Evolutionary conservation across 345 rosid genomes (phyloP).

Genomic region (Euphorbia pulcherrima): DNA sequence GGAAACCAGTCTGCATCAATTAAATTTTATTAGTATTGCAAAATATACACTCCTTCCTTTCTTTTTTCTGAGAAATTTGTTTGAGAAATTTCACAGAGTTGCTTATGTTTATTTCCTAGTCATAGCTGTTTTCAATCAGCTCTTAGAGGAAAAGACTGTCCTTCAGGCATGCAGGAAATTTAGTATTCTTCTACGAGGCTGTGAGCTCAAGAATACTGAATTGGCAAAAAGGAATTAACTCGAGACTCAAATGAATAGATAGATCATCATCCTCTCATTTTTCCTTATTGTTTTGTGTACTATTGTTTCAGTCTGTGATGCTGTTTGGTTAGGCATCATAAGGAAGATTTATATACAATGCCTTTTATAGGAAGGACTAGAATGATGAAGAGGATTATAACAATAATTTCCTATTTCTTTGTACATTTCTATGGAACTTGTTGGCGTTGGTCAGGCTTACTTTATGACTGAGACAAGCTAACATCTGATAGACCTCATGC

Average conservation of each 20-base stretch:
- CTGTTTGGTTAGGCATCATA: constrained; percentile 70
- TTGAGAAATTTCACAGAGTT: constrained; percentile 95
- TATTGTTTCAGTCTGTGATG: constrained; percentile 60
- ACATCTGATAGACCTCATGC: constrained; percentile 75
- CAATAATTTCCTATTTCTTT: constrained; percentile 89
- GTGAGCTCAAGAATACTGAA: constrained; percentile 84
- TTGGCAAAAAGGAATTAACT: constrained; percentile 93
- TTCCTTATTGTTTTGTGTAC: constrained; percentile 69
- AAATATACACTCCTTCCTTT: constrained; percentile 77
- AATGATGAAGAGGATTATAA: constrained; percentile 43
- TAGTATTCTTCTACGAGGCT: constrained; percentile 83
- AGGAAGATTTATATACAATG: constrained; percentile 54
- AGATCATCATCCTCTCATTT: constrained; percentile 75
- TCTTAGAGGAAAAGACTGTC: constrained; percentile 83
- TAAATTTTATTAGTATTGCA: constrained; percentile 55
- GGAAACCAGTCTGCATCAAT: no score
- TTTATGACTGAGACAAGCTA: constrained; percentile 74
- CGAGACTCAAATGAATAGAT: constrained; percentile 78
- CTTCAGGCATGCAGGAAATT: constrained; percentile 95
- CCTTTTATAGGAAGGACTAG: constrained; percentile 68
- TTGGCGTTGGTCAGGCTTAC: constrained; percentile 95
- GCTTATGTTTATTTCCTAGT: constrained; percentile 85
- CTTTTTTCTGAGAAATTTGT: constrained; percentile 86
- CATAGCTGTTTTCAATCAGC: constrained; percentile 91
- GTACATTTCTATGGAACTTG: constrained; percentile 99